Evolutionary conservation across 768 basidiomycete species (phyloP), one percentile per base, ranked within the genome.

Genomic region (Pulveroboletus sp.): DNA sequence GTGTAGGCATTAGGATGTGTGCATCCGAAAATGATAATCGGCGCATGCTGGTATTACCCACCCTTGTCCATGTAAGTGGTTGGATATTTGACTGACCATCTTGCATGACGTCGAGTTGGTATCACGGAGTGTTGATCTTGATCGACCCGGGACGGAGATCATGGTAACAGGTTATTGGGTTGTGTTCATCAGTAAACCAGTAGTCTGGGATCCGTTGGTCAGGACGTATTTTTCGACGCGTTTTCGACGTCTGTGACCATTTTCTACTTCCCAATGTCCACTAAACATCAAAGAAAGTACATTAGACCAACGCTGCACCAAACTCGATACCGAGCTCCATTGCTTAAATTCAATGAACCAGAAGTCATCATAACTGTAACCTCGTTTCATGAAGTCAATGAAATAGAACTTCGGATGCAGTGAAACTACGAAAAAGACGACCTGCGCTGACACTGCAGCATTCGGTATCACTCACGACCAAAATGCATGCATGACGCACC

Each of bases 1-100:
- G 45, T 59, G 46, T 56, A 52, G 37, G 33, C 18, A 47, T 28
- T 28, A 21, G 3, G 11, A 53, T 46, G 27, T 38, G 28, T 45
- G 40, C 31, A 41, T 37, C 17, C 28, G 28, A 31, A 41, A 7
- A 10, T 33, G 10, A 36, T 3, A 12, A 18, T 21, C 14, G 39
- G 30, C 27, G 9, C 28, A 28, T 8, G 8, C 9, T 21, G 12
- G 8, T 18, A 27, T n/a, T n/a, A n/a, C n/a, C n/a, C n/a, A 54
- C 8, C 5, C 10, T 21, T 21, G 31, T n/a, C 15, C 15, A 37
- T 26, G 11, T 11, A 4, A 15, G 6, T 45, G 11, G n/a, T n/a
- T 46, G 26, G 33, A 14, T 32, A 12, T 10, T 3, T n/a, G 15
- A n/a, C n/a, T 27, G 27, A 28, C 17, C 28, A 14, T 32, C 18